Percentiles rank a stretch among this genome's conserved stretches.
phyloP scores from a whole-genome alignment of 148 eudicot genomes.

The Vaccinium macrocarpon region DNA sequence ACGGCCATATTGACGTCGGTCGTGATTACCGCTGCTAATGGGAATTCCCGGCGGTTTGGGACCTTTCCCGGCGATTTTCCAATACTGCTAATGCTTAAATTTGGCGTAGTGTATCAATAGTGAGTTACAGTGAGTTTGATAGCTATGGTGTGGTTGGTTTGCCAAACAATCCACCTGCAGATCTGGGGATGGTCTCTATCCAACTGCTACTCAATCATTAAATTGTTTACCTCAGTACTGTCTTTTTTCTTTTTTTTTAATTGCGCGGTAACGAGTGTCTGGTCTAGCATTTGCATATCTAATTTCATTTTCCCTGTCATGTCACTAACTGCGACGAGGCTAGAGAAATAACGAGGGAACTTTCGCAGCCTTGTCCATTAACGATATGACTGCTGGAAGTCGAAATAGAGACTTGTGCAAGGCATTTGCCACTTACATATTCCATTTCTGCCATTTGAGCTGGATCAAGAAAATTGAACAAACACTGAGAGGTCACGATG shows the following conservation, averaged over 20 bases:
- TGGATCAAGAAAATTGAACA: constrained; percentile 1
- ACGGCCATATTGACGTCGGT: no score
- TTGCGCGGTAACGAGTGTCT: neutral
- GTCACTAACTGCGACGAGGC: neutral
- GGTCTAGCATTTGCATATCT: neutral
- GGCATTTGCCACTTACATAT: neutral
- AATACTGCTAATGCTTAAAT: no score
- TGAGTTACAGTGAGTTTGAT: neutral
- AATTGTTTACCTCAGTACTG: neutral
- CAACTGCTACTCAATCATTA: constrained; percentile 6
- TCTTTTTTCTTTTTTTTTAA: neutral
- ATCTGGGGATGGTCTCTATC: neutral
- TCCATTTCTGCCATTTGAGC: neutral
- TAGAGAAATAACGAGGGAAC: neutral
- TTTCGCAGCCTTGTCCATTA: neutral
- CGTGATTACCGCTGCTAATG: no score
- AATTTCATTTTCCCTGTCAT: neutral
- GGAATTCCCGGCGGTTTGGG: no score
- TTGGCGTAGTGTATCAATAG: no score
- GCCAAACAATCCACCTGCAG: constrained; percentile 1
- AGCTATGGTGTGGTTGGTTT: neutral
- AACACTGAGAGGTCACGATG: neutral
- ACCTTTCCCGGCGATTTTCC: no score
- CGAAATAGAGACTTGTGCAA: neutral
- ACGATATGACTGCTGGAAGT: neutral